Conservation (phyloP, 331 rosid genomes). For the Prunus yedoensis region DNA sequence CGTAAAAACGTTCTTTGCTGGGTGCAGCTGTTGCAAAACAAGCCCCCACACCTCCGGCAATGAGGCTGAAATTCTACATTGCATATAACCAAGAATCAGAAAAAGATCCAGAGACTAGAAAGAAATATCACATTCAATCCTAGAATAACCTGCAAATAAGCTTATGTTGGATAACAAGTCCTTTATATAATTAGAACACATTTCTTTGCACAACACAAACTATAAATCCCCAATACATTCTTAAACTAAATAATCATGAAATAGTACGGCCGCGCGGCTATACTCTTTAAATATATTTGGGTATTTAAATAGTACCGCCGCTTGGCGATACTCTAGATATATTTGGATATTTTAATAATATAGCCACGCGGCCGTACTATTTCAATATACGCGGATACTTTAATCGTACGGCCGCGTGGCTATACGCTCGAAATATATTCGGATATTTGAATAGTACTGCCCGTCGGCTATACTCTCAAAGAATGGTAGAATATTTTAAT, state of each 20-base stretch:
- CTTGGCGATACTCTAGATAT: too few relatives aligned
- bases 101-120: background rate
- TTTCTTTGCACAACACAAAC: background rate
- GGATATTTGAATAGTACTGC: too few relatives aligned
- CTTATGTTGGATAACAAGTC: background rate
- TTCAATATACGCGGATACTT: too few relatives aligned
- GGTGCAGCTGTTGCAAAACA: slow-evolving; percentile 80
- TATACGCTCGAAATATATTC: too few relatives aligned
- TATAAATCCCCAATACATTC: background rate
- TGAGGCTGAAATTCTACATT: slow-evolving; percentile 68
- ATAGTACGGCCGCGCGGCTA: too few relatives aligned
- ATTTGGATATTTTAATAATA: too few relatives aligned
- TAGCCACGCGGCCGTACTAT: too few relatives aligned
- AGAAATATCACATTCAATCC: background rate
- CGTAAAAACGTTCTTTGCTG: slow-evolving; percentile 83
- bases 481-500: too few relatives aligned
- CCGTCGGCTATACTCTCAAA: too few relatives aligned
- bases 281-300: too few relatives aligned
- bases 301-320: too few relatives aligned
- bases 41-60: slow-evolving; percentile 92
- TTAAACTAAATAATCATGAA: background rate
- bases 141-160: background rate
- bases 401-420: too few relatives aligned
- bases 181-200: background rate
- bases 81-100: background rate